Evolutionary conservation across 2,329 filamentous ascomycete genomes (phyloP).

Genomic region (Fusarium sarcochroum): DNA sequence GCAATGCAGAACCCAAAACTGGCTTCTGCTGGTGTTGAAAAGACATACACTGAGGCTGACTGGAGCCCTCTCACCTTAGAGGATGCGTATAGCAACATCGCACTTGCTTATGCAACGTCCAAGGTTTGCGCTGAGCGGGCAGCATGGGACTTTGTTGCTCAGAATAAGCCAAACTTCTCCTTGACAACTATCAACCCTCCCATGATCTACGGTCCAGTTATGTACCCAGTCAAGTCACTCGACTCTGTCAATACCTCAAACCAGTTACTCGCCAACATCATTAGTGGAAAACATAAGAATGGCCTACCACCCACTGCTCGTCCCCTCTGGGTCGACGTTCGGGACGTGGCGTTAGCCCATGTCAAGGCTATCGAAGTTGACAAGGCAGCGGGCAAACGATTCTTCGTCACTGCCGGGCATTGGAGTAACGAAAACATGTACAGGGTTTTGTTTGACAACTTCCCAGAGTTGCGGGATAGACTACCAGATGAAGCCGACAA

Average conservation of each 20-base stretch:
- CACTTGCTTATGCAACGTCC: background rate
- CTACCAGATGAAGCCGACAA: background rate
- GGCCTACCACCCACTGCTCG: background rate
- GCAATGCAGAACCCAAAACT: background rate
- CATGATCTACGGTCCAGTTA: background rate
- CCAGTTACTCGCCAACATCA: background rate
- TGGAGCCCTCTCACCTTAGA: background rate
- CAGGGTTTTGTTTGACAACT: background rate
- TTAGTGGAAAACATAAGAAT: background rate
- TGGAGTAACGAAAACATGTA: background rate
- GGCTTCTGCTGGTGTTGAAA: background rate
- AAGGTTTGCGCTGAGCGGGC: background rate
- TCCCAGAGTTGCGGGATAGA: background rate
- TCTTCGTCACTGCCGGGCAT: background rate
- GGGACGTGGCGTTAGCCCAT: background rate
- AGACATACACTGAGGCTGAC: background rate
- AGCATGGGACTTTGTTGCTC: background rate
- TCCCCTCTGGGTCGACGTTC: background rate
- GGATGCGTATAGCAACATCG: background rate
- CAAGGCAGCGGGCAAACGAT: background rate
- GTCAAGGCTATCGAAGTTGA: background rate
- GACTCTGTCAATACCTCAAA: background rate
- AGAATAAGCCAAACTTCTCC: background rate
- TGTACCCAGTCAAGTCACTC: background rate
- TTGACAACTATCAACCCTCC: background rate